Conservation (phyloP, 1,139 yeast species). For the Taphrina wiesneri region DNA sequence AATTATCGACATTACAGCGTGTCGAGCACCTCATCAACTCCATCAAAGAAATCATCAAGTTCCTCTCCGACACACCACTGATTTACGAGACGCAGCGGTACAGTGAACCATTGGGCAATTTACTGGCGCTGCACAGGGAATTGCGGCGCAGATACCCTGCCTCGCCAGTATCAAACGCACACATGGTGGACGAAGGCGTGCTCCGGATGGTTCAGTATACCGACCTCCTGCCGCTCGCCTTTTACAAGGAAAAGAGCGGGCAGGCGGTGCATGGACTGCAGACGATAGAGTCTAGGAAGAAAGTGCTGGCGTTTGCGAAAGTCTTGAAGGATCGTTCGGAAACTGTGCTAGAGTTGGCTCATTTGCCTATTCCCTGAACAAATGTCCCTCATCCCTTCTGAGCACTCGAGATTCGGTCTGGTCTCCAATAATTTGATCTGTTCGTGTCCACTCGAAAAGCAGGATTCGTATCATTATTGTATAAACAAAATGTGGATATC, state of each 20-base stretch:
- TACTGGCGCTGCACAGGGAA: slow-evolving; percentile 3
- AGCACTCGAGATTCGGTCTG: neutral
- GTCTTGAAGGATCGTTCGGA: slow-evolving; percentile 25
- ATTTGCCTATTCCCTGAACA: slow-evolving; percentile 8
- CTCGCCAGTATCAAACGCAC: neutral
- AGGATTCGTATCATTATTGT: neutral
- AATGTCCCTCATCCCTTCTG: neutral
- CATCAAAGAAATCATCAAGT: slow-evolving; percentile 26
- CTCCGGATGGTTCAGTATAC: slow-evolving; percentile 25
- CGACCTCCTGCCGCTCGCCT: slow-evolving; percentile 26
- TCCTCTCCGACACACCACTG: slow-evolving; percentile 17
- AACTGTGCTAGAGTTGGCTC: slow-evolving; percentile 17
- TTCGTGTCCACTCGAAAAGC: too few relatives aligned
- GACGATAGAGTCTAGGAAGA: slow-evolving; percentile 18
- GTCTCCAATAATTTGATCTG: too few relatives aligned
- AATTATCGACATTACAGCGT: slow-evolving; percentile 10
- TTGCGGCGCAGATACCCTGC: slow-evolving; percentile 10
- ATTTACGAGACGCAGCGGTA: slow-evolving; percentile 25
- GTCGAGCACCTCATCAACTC: slow-evolving; percentile 15
- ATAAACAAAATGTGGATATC: too few relatives aligned
- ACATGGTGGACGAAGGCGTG: slow-evolving; percentile 21
- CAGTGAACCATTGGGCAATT: slow-evolving; percentile 10
- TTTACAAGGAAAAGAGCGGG: slow-evolving; percentile 24
- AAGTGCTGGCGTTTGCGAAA: slow-evolving; percentile 26
- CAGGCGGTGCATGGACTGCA: slow-evolving; percentile 22